phyloP scores from a whole-genome alignment of 2,329 filamentous ascomycete genomes.

The Monosporascus ibericus region DNA sequence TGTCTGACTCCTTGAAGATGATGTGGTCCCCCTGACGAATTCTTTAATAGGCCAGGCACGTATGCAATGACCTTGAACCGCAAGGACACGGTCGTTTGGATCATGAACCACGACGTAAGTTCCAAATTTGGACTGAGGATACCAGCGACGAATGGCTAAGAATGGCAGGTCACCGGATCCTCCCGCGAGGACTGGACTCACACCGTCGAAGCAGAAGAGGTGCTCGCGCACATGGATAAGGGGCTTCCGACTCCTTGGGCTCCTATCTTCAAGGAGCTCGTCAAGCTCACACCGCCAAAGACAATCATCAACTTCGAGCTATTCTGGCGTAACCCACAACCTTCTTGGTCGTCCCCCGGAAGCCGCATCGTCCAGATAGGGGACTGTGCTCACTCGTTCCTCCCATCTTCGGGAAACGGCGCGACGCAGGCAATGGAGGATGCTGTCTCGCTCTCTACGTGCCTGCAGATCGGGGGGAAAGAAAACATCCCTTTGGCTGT shows the following conservation, averaged over 20 bases:
- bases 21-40: slow-evolving; percentile 15
- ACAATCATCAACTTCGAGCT: slow-evolving; percentile 34
- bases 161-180: slow-evolving; percentile 27
- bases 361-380: slow-evolving; percentile 31
- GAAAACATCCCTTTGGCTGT: slow-evolving; percentile 25
- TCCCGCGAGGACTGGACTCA: slow-evolving; percentile 32
- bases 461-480: slow-evolving; percentile 29
- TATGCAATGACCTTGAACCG: slow-evolving; percentile 29
- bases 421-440: slow-evolving; percentile 38
- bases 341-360: slow-evolving; percentile 29
- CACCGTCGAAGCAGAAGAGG: slow-evolving; percentile 28
- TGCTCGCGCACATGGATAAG: slow-evolving; percentile 30
- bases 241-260: slow-evolving; percentile 26
- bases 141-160: neutral
- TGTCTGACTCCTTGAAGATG: slow-evolving; percentile 10
- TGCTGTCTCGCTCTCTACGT: slow-evolving; percentile 30
- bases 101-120: slow-evolving; percentile 32
- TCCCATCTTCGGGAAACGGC: slow-evolving; percentile 35
- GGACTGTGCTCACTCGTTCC: slow-evolving; percentile 35
- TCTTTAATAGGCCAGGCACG: slow-evolving; percentile 32
- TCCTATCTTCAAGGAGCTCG: slow-evolving; percentile 27
- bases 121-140: neutral
- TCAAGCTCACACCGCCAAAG: slow-evolving; percentile 24
- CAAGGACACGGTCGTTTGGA: slow-evolving; percentile 29
- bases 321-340: slow-evolving; percentile 34